A percentile compares a stretch with the other conserved stretches of the same genome.
phyloP scores from a whole-genome alignment of 2,329 filamentous ascomycete genomes.

The Metarhizium album region DNA sequence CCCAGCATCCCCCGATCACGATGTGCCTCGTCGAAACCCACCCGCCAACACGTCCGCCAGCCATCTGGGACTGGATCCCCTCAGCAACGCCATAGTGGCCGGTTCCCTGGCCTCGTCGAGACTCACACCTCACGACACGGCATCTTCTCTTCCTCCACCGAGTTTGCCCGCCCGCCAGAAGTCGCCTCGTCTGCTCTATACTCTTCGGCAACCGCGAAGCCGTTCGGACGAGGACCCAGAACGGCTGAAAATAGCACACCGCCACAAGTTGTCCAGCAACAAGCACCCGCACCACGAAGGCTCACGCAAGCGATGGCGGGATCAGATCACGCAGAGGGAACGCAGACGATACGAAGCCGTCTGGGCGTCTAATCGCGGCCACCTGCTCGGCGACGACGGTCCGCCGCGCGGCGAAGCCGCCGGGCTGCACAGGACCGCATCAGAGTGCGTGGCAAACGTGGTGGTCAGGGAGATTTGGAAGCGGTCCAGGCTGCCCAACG shows the following conservation, averaged over 20 bases:
- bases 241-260: constrained; percentile 32
- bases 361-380: constrained; percentile 70
- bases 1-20: constrained; percentile 26
- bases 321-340: constrained; percentile 60
- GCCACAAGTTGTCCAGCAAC: constrained; percentile 40
- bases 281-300: constrained; percentile 71
- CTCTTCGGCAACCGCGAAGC: constrained; percentile 47
- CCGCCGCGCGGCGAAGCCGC: constrained; percentile 9
- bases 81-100: constrained; percentile 66
- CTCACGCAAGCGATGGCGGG: constrained; percentile 64
- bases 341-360: constrained; percentile 75
- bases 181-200: constrained; percentile 50
- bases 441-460: constrained; percentile 51
- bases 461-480: constrained; percentile 68
- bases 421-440: constrained; percentile 16
- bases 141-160: constrained; percentile 23
- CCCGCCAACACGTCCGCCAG: constrained; percentile 19
- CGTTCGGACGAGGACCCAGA: constrained; percentile 43
- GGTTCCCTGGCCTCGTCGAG: constrained; percentile 60
- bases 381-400: constrained; percentile 26
- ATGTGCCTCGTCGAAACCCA: constrained; percentile 15
- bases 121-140: constrained; percentile 28
- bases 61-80: constrained; percentile 47
- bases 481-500: constrained; percentile 53
- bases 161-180: constrained; percentile 32